Base-by-base conservation (phyloP, 1,139 yeast genomes). In the Pichia inconspicua region DNA sequence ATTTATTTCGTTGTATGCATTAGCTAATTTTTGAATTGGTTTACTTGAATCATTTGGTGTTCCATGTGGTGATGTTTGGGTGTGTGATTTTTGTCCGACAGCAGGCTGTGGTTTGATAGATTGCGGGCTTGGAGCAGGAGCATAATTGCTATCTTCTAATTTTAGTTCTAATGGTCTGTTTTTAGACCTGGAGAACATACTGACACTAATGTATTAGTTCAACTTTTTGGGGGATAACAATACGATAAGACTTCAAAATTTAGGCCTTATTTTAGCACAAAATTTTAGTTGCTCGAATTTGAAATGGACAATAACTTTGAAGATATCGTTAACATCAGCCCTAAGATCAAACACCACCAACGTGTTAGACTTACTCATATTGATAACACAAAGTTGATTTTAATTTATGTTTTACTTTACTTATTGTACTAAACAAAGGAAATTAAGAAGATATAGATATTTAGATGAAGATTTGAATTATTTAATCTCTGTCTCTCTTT, bases 401-500 rank as follows among this genome's bases (percentile, higher is more conserved):
- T 6, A 15, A 15, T 34, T 34, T 30, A 14, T 30, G 22, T 34
- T 15, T 34, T 34, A 34, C 22, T 34, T 34, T 34, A 34, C 37
- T 34, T 34, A 34, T 34, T 44, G 47, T 32, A 43, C 40, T 40
- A 42, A 46, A 36, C 37, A 40, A 44, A 48, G 27, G 35, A 25
- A 19, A 19, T 37, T 37, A 37, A 14, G 41, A 39, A 39, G 32
- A 39, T 39, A 28, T 40, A 28, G 30, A 28, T 10, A 31, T 41
- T 12, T 22, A 27, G 32, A 27, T 12, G 25, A 25, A n/a, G 32
- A 25, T 39, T 39, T 22, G 44, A 34, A 36, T 41, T 40, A 45
- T 46, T 48, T 61, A 61, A 55, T 60, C 64, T 62, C 65, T 62
- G 57, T 53, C 50, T 63, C 69, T 65, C 70, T 75, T 71, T 69